Evolutionary conservation across 495 filamentous ascomycete species (phyloP).

Genomic region (Hypoxylon fuscum): DNA sequence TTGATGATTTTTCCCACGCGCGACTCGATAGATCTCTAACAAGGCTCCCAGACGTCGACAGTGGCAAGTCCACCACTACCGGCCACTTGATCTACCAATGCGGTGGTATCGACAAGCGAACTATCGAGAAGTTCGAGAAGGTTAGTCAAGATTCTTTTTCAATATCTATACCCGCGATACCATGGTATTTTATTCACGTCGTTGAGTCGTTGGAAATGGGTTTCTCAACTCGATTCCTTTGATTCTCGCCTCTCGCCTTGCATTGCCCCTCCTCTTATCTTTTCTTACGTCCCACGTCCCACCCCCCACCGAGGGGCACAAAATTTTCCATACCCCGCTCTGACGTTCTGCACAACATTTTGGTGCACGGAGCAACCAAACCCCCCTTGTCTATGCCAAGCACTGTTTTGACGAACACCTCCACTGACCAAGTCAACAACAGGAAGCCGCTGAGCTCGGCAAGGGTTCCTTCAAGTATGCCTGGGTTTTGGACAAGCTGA

Average conservation of each 20-base stretch:
- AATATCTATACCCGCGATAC: neutral
- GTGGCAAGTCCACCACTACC: conserved; percentile 97
- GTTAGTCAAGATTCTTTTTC: conserved; percentile 65
- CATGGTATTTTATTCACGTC: neutral
- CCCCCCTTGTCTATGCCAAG: conserved; percentile 27
- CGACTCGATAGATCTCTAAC: conserved; percentile 25
- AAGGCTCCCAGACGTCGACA: conserved; percentile 82
- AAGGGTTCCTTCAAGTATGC: conserved; percentile 99
- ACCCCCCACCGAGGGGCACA: conserved; percentile 48
- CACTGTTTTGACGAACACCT: neutral
- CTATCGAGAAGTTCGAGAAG: conserved; percentile 99
- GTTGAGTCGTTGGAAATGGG: neutral
- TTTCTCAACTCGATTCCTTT: conserved; percentile 25
- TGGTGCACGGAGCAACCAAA: conserved; percentile 45
- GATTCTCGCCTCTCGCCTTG: conserved; percentile 37
- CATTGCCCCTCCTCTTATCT: conserved; percentile 38
- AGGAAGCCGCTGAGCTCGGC: conserved; percentile 99
- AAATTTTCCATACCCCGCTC: conserved; percentile 49
- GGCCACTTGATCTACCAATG: conserved; percentile 99
- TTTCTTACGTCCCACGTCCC: conserved; percentile 12
- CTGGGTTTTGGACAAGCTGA: conserved; percentile 99
- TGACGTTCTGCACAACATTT: conserved; percentile 36
- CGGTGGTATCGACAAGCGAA: conserved; percentile 99
- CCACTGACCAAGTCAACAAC: conserved; percentile 47
- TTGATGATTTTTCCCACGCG: conserved; percentile 62